Evolutionary conservation across 805 yeast species (phyloP), one percentile per base, ranked within the genome.

Genomic region (Yueomyces sp.): DNA sequence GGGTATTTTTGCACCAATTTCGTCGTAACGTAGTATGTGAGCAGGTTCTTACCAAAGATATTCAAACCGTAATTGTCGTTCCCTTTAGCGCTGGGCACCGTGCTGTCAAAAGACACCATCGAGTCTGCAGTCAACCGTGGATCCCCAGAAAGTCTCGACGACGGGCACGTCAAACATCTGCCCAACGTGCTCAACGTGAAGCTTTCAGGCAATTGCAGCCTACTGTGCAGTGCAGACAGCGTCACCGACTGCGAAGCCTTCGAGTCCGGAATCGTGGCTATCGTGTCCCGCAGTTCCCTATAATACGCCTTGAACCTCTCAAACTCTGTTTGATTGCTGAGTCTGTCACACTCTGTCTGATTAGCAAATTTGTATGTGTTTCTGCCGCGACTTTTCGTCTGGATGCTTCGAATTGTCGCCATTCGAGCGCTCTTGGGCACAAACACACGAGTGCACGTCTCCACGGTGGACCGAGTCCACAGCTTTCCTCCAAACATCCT

Each of bases 61-160:
- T 82, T 74, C 56, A 90, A 71, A 4, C 94, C 92, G 45, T 70
- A 70, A 61, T 92, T 90, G 62, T 84, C 82, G 19, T 79, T 81
- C 47, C 70, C 69, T 11, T 73, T 73, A 44, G 62, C 60, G 33
- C 65, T 56, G 43, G 55, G 50, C 5, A 54, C 65, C 50, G 63
- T 60, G 28, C 55, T 59, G 45, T 50, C 43, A 42, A 50, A 55
- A 28, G 53, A 52, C 3, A 45, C 38, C 19, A 19, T 19, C 19
- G 19, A 19, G 19, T 19, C 19, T 19, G 19, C 19, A 27, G 55
- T 56, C 3, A 38, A 29, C 9, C 49, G 42, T 29, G 50, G 45
- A 30, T 43, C 40, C 33, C 45, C 47, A 27, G 57, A 54, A n/a
- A 56, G 42, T 34, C 62, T 53, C 3, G 70, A 54, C 5, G 69